These are phyloP conservation scores for Parafenestella ontariensis DNA, from an alignment of 2,329 filamentous ascomycete species.

Conservation along the genomic window DNA sequence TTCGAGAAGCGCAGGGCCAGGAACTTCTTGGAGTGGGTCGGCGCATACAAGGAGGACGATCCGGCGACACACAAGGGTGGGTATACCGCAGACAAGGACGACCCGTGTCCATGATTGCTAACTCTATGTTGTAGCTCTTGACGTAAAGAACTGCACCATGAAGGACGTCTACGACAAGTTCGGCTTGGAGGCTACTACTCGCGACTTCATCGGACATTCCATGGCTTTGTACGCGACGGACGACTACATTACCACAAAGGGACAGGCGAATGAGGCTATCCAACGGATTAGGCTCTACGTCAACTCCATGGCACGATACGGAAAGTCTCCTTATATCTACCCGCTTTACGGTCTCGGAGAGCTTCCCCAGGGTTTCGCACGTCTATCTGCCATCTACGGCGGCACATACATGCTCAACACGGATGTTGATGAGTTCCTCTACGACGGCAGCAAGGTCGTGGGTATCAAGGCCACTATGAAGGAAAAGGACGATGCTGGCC, in stretches of 20 bases:
- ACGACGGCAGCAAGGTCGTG: constrained; percentile 82
- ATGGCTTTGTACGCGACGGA: constrained; percentile 97
- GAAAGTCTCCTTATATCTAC: constrained; percentile 99
- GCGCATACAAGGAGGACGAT: constrained; percentile 82
- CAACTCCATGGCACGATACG: constrained; percentile 96
- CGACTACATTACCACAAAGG: constrained; percentile 77
- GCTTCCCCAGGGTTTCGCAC: constrained; percentile 95
- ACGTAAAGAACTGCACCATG: constrained; percentile 83
- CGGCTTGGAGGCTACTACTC: constrained; percentile 84
- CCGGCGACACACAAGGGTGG: constrained; percentile 87
- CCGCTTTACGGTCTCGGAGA: constrained; percentile 96
- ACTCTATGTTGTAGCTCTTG: constrained; percentile 64
- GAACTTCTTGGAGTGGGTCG: constrained; percentile 95
- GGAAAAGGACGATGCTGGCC: constrained; percentile 75
- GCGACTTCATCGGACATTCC: constrained; percentile 96
- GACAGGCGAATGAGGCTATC: constrained; percentile 82
- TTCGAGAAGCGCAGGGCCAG: constrained; percentile 98
- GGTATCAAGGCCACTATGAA: constrained; percentile 99
- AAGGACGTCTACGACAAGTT: constrained; percentile 99
- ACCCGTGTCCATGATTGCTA: neutral
- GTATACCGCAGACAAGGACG: constrained; percentile 19
- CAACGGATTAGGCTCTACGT: constrained; percentile 95
- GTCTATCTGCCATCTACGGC: constrained; percentile 96
- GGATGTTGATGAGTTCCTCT: constrained; percentile 85
- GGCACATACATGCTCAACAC: constrained; percentile 99